Evolutionary conservation across 2,329 filamentous ascomycete genomes (phyloP).

Genomic region (Aspergillus novofumigatus): DNA sequence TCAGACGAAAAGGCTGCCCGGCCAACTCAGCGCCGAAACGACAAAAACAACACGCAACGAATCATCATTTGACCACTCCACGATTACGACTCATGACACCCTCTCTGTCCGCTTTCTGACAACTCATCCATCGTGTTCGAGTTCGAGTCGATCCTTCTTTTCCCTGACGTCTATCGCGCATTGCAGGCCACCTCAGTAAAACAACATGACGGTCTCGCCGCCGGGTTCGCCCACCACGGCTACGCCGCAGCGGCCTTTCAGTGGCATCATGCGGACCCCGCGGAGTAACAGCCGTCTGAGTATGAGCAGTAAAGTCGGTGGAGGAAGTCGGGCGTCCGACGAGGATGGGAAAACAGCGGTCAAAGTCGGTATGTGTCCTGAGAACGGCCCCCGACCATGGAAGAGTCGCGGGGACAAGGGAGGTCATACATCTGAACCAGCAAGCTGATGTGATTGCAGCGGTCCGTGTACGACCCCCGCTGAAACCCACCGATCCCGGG

Average conservation of each 20-base stretch:
- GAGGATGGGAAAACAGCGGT: slow-evolving; percentile 88
- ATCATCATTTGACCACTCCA: background rate
- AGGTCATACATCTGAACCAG: background rate
- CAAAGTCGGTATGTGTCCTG: slow-evolving; percentile 82
- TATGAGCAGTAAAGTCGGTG: slow-evolving; percentile 67
- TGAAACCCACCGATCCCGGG: slow-evolving; percentile 79
- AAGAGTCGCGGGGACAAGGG: background rate
- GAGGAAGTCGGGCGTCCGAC: slow-evolving; percentile 78
- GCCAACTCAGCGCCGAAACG: background rate
- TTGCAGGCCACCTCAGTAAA: slow-evolving; percentile 7
- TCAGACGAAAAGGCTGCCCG: background rate
- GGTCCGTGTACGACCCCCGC: slow-evolving; percentile 84
- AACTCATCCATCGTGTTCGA: background rate
- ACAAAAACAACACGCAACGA: background rate
- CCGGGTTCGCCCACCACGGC: slow-evolving; percentile 60
- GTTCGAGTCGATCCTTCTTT: background rate
- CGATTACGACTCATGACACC: background rate
- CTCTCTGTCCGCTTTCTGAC: background rate
- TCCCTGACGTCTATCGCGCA: slow-evolving; percentile 5
- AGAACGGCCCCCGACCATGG: background rate
- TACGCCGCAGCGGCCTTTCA: slow-evolving; percentile 66
- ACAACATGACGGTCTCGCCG: slow-evolving; percentile 63
- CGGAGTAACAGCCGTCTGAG: slow-evolving; percentile 83
- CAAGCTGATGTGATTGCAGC: slow-evolving; percentile 50
- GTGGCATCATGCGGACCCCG: slow-evolving; percentile 71